Evolutionary conservation across 2,329 filamentous ascomycete species (phyloP).

Genomic region (Ophiognomonia clavigignenti-juglandacearum): DNA sequence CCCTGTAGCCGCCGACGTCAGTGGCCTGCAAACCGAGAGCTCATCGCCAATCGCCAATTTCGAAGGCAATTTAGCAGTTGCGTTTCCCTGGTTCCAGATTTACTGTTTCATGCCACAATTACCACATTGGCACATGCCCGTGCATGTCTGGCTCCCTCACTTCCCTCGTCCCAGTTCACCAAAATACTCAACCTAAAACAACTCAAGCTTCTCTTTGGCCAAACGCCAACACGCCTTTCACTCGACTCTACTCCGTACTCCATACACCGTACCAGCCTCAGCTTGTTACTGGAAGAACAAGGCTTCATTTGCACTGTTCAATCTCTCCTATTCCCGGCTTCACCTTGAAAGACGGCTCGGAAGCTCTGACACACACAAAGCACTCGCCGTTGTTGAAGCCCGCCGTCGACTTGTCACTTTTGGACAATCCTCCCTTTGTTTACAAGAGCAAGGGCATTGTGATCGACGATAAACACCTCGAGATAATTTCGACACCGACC

Average conservation of each 20-base stretch:
- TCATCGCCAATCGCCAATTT: background rate
- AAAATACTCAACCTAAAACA: background rate
- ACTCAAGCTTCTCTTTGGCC: too few species aligned
- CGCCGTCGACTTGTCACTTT: background rate
- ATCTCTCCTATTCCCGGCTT: too few species aligned
- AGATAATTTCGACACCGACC: background rate
- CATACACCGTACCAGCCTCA: too few species aligned
- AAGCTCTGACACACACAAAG: background rate
- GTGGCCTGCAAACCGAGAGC: background rate
- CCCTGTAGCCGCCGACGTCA: background rate
- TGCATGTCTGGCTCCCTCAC: background rate
- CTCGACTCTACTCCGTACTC: too few species aligned
- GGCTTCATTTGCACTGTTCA: too few species aligned
- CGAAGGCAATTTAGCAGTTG: background rate
- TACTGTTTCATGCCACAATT: background rate
- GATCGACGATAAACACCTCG: constrained; percentile 1
- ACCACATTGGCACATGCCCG: too few species aligned
- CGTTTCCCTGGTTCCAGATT: background rate
- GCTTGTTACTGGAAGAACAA: too few species aligned
- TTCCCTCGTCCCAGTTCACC: background rate
- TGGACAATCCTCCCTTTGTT: background rate
- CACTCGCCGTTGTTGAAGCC: background rate
- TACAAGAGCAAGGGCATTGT: background rate
- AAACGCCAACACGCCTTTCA: too few species aligned
- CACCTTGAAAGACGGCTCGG: too few species aligned